Evolutionary conservation across 2,329 filamentous ascomycete genomes (phyloP).

Genomic region (Penicillium verrucosum): DNA sequence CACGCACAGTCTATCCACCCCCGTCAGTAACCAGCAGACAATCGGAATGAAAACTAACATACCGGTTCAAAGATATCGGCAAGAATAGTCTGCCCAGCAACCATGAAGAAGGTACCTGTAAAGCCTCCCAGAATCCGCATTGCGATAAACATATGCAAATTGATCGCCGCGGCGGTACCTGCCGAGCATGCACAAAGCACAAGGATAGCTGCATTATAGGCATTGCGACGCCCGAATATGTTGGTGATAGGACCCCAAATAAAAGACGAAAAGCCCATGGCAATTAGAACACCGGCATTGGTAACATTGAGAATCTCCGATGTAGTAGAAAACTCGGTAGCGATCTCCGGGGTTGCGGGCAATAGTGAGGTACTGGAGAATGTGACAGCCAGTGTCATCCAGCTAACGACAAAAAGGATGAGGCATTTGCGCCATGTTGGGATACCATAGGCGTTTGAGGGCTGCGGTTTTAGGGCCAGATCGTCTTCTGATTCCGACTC

Average conservation of each 20-base stretch:
- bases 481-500: conserved; percentile 16
- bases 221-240: conserved; percentile 29
- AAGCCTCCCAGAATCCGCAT: conserved; percentile 37
- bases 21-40: background rate
- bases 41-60: background rate
- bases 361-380: conserved; percentile 45
- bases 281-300: conserved; percentile 38
- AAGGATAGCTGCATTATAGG: conserved; percentile 36
- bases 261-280: conserved; percentile 39
- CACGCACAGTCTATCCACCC: conserved; percentile 34
- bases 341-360: conserved; percentile 41
- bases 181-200: conserved; percentile 33
- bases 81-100: conserved; percentile 39
- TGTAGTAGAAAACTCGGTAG: conserved; percentile 36
- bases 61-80: conserved; percentile 42
- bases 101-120: conserved; percentile 41
- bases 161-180: conserved; percentile 31
- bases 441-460: conserved; percentile 22
- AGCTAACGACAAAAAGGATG: conserved; percentile 43
- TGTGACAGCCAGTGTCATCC: conserved; percentile 42
- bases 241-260: conserved; percentile 36
- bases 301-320: conserved; percentile 36
- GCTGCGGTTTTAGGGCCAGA: conserved; percentile 11
- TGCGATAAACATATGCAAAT: conserved; percentile 36
- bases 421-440: conserved; percentile 41